Conservation (phyloP, 192 early-diverging fungal species). For the Backusella tarrabulga region DNA sequence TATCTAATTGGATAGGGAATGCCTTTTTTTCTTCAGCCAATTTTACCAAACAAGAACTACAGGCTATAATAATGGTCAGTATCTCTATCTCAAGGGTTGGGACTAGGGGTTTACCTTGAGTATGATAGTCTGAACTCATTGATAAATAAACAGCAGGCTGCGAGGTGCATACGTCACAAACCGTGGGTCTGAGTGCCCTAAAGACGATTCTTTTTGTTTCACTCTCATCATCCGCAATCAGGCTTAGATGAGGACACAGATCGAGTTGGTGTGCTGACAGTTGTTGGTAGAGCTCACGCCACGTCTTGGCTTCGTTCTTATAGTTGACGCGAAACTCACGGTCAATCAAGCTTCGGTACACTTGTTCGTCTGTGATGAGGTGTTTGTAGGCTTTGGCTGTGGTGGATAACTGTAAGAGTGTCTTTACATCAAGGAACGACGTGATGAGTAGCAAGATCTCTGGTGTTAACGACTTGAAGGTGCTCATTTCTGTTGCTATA, state of each 20-base stretch:
- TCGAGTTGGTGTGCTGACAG: not conserved
- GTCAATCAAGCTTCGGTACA: constrained; percentile 18
- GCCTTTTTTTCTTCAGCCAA: not conserved
- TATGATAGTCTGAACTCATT: constrained; percentile 3
- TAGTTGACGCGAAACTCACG: constrained; percentile 23
- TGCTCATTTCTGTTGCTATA: not conserved
- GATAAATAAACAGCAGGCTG: constrained; percentile 8
- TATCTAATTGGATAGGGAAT: constrained; percentile 17
- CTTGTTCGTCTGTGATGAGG: constrained; percentile 22
- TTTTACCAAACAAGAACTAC: constrained; percentile 7
- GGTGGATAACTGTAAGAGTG: constrained; percentile 11
- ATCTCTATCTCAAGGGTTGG: no score
- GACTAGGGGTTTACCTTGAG: constrained; percentile 8
- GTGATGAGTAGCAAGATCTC: constrained; percentile 30
- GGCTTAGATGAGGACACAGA: constrained; percentile 19
- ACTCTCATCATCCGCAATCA: constrained; percentile 5
- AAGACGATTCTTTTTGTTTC: constrained; percentile 11
- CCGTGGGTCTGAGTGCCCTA: not conserved
- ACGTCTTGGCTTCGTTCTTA: constrained; percentile 20
- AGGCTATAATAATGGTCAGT: not conserved
- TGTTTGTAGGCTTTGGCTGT: constrained; percentile 9
- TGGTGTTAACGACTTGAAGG: constrained; percentile 13
- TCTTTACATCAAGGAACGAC: constrained; percentile 15
- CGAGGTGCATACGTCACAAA: constrained; percentile 14
- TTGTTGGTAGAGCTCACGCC: constrained; percentile 21